Evolutionary conservation across 1,284 basidiomycete genomes (phyloP), one percentile per base, ranked within the genome.

Genomic region (Melampsora larici-populina): DNA sequence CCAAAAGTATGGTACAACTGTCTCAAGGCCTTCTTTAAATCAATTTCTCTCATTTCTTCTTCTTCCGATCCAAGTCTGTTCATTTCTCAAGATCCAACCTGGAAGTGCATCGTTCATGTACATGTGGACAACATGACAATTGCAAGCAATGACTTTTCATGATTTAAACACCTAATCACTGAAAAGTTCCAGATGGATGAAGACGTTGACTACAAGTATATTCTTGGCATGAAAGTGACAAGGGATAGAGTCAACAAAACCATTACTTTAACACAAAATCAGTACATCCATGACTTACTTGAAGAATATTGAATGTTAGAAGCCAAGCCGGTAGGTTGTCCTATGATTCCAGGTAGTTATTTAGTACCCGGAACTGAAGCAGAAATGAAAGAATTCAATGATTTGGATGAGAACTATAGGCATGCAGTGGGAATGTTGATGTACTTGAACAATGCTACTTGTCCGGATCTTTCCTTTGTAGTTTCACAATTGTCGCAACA

Each of bases 381-480:
- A 6, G 68, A 70, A 26, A 21, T 21, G 2, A 6, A 15, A 11
- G 49, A 3, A 7, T 62, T 71, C 62, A 5, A 9, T 18, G 6
- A 31, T 31, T n/a, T 62, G 6, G 24, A 62, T 7, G 8, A 26
- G 17, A 63, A 62, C 40, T 71, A 71, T 62, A n/a, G 70, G 3
- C 3, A 21, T 7, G 49, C 51, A 5, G 17, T 71, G 11, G 70
- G 70, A 3, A 29, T 33, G 6, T 49, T 49, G 7, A 72, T 40
- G 7, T 64, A 63, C 18, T 36, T 72, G 18, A 21, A 55, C 5
- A 18, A 8, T 24, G 15, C 71, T 1, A 73, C 60, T 26, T 4
- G 71, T 1, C 70, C 36, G 17, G 58, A 72, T 21, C 36, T 63
- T 1, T 26, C 60, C 7, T 72, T 72, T n/a, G n/a, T n/a, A n/a